Percentiles rank a stretch among this genome's conserved stretches.
Evolutionary conservation across 192 early-diverging fungal species (phyloP).

Genomic region (Umbelopsis sp.): DNA sequence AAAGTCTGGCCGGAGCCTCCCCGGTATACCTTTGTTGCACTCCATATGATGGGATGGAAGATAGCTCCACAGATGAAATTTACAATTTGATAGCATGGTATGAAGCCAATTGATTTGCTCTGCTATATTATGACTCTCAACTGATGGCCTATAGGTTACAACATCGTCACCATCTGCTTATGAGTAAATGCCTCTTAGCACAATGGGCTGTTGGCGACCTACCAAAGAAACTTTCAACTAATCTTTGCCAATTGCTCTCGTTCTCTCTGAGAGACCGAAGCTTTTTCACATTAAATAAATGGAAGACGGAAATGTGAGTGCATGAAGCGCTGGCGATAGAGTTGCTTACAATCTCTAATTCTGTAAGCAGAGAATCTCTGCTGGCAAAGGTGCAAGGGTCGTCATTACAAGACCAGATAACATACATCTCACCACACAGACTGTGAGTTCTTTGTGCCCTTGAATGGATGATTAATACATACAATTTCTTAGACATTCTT

Average conservation of each 20-base stretch:
- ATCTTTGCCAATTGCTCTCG: neutral
- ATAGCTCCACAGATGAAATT: too few relatives aligned
- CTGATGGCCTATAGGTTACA: neutral
- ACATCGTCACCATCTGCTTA: neutral
- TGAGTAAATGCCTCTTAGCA: neutral
- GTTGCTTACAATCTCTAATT: neutral
- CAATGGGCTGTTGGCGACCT: neutral
- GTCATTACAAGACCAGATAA: neutral
- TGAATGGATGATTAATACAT: too few relatives aligned
- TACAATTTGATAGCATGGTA: too few relatives aligned
- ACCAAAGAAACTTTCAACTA: neutral
- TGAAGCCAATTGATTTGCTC: too few relatives aligned
- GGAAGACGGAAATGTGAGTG: neutral
- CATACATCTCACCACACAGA: neutral
- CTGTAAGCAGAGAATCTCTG: neutral
- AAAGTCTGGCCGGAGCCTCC: too few relatives aligned
- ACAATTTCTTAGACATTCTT: too few relatives aligned
- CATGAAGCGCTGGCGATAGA: neutral
- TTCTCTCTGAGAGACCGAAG: neutral
- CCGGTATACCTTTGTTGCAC: too few relatives aligned
- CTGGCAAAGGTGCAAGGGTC: neutral
- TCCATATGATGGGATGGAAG: too few relatives aligned
- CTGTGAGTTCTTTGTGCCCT: neutral
- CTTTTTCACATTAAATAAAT: neutral
- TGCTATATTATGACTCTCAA: neutral